Conservation (phyloP, 2,329 filamentous ascomycete genomes). For the Rutstroemia sp. region DNA sequence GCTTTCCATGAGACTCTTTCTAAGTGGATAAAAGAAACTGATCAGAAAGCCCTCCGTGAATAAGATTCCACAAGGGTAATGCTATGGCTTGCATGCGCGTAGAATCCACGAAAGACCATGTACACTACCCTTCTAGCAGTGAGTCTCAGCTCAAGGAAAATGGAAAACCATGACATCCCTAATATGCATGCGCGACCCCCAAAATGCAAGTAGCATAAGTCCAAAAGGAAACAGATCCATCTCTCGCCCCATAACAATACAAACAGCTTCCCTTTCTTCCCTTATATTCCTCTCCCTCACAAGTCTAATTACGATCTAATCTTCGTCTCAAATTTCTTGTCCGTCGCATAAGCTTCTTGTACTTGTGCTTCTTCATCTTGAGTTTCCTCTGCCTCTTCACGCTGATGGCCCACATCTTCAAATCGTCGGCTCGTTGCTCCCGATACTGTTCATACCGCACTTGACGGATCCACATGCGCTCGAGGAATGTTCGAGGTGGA, state of each 20-base stretch:
- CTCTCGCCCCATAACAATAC: not conserved
- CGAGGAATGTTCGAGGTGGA: slow-evolving; percentile 48
- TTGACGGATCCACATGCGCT: slow-evolving; percentile 62
- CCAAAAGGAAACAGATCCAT: not conserved
- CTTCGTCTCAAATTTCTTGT: slow-evolving; percentile 85
- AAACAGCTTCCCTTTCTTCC: not conserved
- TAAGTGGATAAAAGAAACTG: too few relatives aligned
- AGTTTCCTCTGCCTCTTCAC: slow-evolving; percentile 88
- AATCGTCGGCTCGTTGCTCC: slow-evolving; percentile 41
- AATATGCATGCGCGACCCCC: not conserved
- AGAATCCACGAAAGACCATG: not conserved
- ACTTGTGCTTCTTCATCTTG: slow-evolving; percentile 99
- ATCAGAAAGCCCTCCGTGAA: not conserved
- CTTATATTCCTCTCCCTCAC: not conserved
- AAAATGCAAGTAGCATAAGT: not conserved
- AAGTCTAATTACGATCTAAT: slow-evolving; percentile 30
- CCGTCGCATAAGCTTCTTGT: slow-evolving; percentile 96
- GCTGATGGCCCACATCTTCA: slow-evolving; percentile 71
- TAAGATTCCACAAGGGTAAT: not conserved
- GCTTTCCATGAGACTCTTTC: too few relatives aligned
- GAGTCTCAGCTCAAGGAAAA: not conserved
- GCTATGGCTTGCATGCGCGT: not conserved
- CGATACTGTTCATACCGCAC: slow-evolving; percentile 36
- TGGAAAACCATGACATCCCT: not conserved
- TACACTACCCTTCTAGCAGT: not conserved